These are phyloP conservation scores for Pseudevernia furfuracea DNA, from an alignment of 495 filamentous ascomycete genomes.

Conservation along the genomic window DNA sequence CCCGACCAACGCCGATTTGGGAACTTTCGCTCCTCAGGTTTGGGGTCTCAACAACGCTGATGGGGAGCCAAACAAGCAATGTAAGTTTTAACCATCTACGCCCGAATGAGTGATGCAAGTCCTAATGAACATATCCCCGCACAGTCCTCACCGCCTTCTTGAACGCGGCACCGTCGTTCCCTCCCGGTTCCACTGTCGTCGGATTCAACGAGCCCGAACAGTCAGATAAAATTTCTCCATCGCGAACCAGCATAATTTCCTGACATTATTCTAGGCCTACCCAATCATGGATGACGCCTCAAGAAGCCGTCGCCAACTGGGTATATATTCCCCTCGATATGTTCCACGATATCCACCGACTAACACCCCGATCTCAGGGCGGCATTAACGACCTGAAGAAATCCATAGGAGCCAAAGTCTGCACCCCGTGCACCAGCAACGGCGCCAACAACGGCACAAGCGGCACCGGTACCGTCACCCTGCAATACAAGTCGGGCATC, in stretches of 20 bases:
- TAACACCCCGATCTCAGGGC: not conserved
- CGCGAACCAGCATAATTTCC: not conserved
- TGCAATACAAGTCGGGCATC: not conserved
- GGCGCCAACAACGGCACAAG: not conserved
- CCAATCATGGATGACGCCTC: not conserved
- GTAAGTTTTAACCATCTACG: not conserved
- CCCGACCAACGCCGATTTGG: not conserved
- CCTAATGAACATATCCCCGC: not conserved
- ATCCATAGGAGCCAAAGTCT: not conserved
- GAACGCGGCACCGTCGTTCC: not conserved
- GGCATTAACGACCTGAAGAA: not conserved
- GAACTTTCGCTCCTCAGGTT: not conserved
- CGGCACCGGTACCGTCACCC: not conserved
- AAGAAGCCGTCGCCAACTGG: not conserved
- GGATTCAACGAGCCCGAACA: conserved; percentile 3
- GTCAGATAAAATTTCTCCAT: not conserved
- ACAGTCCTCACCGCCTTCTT: not conserved
- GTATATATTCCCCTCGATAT: not conserved
- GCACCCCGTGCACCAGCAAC: not conserved
- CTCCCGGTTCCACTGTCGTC: not conserved
- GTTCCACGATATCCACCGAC: no score
- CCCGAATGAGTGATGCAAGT: not conserved
- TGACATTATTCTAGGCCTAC: not conserved
- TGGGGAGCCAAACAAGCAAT: not conserved
- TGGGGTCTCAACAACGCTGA: not conserved